Evolutionary conservation across 2,329 filamentous ascomycete species (phyloP), one percentile per base, ranked within the genome.

Genomic region (Microascus cirrosus): DNA sequence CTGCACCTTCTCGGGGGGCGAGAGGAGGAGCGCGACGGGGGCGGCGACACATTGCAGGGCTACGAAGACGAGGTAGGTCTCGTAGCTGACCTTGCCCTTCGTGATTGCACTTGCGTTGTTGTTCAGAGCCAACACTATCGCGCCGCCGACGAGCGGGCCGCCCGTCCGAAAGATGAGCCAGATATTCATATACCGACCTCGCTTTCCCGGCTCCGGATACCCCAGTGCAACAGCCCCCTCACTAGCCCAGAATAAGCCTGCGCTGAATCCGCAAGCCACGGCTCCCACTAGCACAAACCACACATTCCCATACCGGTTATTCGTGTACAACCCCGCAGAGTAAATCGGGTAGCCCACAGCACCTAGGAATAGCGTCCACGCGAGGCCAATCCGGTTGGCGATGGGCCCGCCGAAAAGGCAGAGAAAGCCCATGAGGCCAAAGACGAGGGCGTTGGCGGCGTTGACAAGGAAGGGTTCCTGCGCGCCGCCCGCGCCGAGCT

Each of bases 81-180:
- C 58, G 20, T 62, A 63, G 1, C 60, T 61, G 12, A 68, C 62
- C 48, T 62, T 66, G 24, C 67, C 66, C 34, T 63, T 64, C 53
- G 59, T 57, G 54, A 63, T 64, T 6, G 45, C 8, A n/a, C 11
- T 20, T 1, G 57, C 60, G 1, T 59, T 59, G 20, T 64, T 56
- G 52, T 79, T 79, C 22, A 79, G 65, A 1, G 65, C 74, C 20
- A 79, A 66, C 0, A 75, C 72, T 53, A 79, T 75, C 1, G 73
- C 69, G 20, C 75, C 74, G 12, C 77, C 76, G 0, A 79, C 59
- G 1, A 79, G 32, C 15, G 28, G 28, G 0, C 84, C 84, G 2
- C 74, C 71, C 3, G 85, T 73, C 0, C 73, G 68, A 61, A 69
- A 75, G 1, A 67, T 70, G 28, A 86, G 73, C 85, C 85, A 88